A percentile compares a stretch with the other conserved stretches of the same genome.
phyloP scores from a whole-genome alignment of 1,284 basidiomycete species.

The Pyrrhoderma noxium region DNA sequence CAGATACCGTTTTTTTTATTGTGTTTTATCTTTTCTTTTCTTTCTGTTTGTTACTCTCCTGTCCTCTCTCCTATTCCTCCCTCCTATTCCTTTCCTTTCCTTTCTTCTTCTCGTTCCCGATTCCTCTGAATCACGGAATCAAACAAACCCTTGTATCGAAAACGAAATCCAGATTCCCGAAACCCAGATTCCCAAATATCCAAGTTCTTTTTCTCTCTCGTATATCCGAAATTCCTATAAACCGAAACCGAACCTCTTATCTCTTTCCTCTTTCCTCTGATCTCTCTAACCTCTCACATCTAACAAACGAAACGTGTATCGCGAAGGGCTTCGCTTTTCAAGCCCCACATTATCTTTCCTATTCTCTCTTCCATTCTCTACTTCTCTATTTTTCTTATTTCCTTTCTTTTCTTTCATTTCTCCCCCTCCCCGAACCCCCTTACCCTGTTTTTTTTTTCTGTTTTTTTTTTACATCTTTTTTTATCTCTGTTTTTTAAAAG shows the following conservation, averaged over 20 bases:
- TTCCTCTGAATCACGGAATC: no score
- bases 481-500: no score
- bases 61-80: constrained; percentile 8
- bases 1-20: background rate
- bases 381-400: background rate
- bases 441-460: no score
- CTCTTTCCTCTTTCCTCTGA: constrained; percentile 1
- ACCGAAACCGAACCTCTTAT: background rate
- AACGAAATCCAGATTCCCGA: no score
- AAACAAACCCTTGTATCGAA: no score
- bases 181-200: no score
- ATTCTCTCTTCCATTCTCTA: background rate
- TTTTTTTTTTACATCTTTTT: no score
- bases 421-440: no score
- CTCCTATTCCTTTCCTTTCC: background rate
- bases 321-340: constrained; percentile 44
- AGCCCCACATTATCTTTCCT: constrained; percentile 32
- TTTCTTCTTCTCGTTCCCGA: no score
- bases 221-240: no score
- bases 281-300: constrained; percentile 12
- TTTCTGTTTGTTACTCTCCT: constrained; percentile 13
- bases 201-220: no score
- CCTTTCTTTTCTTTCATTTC: no score
- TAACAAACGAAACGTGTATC: constrained; percentile 23
- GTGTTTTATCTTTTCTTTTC: constrained; percentile 10